phyloP scores from a whole-genome alignment of 2,329 filamentous ascomycete genomes.

The Ceratocystis alfenasii region DNA sequence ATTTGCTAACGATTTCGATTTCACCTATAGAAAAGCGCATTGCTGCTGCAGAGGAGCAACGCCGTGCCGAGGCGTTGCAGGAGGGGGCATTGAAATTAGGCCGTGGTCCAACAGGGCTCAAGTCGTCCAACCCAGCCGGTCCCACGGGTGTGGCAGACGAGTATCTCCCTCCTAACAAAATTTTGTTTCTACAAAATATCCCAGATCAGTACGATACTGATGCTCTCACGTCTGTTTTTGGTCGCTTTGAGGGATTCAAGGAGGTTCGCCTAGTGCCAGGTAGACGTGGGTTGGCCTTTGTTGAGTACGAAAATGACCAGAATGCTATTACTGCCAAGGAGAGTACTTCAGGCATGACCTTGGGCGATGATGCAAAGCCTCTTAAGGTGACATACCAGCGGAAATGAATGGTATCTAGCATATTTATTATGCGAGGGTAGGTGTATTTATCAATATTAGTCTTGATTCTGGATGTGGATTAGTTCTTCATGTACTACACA shows the following conservation, averaged over 20 bases:
- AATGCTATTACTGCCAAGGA: slow-evolving; percentile 91
- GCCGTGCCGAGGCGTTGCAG: slow-evolving; percentile 48
- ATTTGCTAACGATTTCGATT: slow-evolving; percentile 29
- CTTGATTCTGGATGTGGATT: not conserved
- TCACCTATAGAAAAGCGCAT: slow-evolving; percentile 56
- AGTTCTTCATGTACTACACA: too few relatives aligned
- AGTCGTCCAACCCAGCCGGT: slow-evolving; percentile 56
- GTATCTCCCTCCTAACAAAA: slow-evolving; percentile 94
- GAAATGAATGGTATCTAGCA: slow-evolving; percentile 42
- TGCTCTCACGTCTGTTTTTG: slow-evolving; percentile 66
- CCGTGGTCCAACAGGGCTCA: slow-evolving; percentile 56
- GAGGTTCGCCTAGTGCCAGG: slow-evolving; percentile 85
- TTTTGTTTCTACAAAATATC: slow-evolving; percentile 83
- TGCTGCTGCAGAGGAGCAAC: slow-evolving; percentile 64
- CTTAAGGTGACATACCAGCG: slow-evolving; percentile 96
- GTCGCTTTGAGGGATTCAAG: slow-evolving; percentile 82
- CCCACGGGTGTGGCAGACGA: slow-evolving; percentile 83
- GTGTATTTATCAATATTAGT: not conserved
- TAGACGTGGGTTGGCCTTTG: slow-evolving; percentile 80
- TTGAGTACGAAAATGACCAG: slow-evolving; percentile 85
- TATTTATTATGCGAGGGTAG: not conserved
- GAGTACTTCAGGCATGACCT: slow-evolving; percentile 70
- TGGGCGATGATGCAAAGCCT: slow-evolving; percentile 51
- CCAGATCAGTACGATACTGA: slow-evolving; percentile 79
- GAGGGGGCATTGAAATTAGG: slow-evolving; percentile 37